These are phyloP conservation scores for Pleoardoris graminearum DNA, from an alignment of 2,329 filamentous ascomycete genomes.

Conservation along the genomic window DNA sequence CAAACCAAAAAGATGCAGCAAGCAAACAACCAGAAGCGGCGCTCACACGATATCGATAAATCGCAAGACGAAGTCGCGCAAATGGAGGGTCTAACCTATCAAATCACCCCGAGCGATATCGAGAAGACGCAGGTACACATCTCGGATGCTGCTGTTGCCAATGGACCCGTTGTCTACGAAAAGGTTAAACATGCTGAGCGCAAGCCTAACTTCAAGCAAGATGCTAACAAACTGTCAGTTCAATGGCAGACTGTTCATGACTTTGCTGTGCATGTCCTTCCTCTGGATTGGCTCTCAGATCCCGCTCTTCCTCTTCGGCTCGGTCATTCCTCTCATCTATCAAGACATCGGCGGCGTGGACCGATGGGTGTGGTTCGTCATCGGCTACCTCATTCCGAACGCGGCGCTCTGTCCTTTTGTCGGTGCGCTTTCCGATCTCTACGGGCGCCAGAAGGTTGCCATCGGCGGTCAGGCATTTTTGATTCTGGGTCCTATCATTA, in stretches of 20 bases:
- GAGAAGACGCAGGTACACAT: slow-evolving; percentile 22
- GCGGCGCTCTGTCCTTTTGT: slow-evolving; percentile 66
- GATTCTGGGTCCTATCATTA: slow-evolving; percentile 43
- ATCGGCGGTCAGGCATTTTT: slow-evolving; percentile 39
- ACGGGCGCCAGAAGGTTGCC: slow-evolving; percentile 39
- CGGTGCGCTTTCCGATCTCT: slow-evolving; percentile 50
- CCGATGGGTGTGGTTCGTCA: slow-evolving; percentile 60
- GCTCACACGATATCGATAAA: background rate
- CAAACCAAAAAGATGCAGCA: slow-evolving; percentile 9
- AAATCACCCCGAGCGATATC: slow-evolving; percentile 22
- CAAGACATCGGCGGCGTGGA: slow-evolving; percentile 62
- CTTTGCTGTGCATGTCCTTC: slow-evolving; percentile 61
- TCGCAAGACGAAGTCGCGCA: slow-evolving; percentile 15
- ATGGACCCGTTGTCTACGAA: slow-evolving; percentile 28
- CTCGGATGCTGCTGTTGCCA: slow-evolving; percentile 12
- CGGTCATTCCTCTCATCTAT: slow-evolving; percentile 57
- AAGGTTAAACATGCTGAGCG: slow-evolving; percentile 16
- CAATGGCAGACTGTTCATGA: slow-evolving; percentile 55
- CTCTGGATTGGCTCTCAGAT: slow-evolving; percentile 64
- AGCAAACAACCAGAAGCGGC: background rate
- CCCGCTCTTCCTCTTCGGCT: slow-evolving; percentile 55
- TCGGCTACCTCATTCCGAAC: slow-evolving; percentile 59
- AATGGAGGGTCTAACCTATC: slow-evolving; percentile 20
- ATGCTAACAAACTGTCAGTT: slow-evolving; percentile 35
- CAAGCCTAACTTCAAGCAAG: slow-evolving; percentile 8